Base-by-base conservation (phyloP, 2,329 filamentous ascomycete genomes). In the Pseudogymnoascus sp. region DNA sequence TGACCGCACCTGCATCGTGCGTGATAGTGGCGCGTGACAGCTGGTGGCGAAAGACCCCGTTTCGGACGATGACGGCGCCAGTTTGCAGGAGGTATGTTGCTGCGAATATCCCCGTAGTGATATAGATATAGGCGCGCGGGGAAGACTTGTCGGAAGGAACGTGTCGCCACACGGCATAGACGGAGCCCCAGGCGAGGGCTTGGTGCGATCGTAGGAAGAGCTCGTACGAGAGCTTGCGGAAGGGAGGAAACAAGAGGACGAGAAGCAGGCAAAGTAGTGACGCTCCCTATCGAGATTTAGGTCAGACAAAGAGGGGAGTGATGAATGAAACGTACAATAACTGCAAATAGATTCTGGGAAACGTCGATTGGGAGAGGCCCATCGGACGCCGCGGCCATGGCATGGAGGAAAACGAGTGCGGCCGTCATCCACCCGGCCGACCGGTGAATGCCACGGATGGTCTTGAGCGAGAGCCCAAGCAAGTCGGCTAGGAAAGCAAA, bases 391-490 rank as follows among this genome's bases (percentile, higher is more conserved):
- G 62, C 61, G 10, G 66, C 37, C 4, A 65, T 45, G 41, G 68
- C 61, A 58, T 71, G 65, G 59, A 68, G 61, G 23, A 68, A 35
- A 12, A 43, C 60, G 33, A 70, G 64, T 19, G 63, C 41, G n/a
- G 65, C 45, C n/a, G 60, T 41, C 63, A 70, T 67, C 11, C 65
- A 26, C 2, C 69, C 62, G 10, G 65, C 65, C n/a, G 60, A 69
- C 7, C 61, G 45, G 64, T 71, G 62, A 16, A 69, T 59, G 39
- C 58, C 23, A 26, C 59, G 37, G 60, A 64, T 66, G 33, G 60
- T 64, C 21, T 61, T 61, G n/a, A 69, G 62, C 52, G 61, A 65
- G 10, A 71, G 43, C 29, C 66, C 63, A 49, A 71, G 29, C 6
- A 31, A 10, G 29, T 31, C 6, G 29, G 29, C 29, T 4, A 31